Conservation (phyloP, 306 rosid species). For the Lotus japonicus region DNA sequence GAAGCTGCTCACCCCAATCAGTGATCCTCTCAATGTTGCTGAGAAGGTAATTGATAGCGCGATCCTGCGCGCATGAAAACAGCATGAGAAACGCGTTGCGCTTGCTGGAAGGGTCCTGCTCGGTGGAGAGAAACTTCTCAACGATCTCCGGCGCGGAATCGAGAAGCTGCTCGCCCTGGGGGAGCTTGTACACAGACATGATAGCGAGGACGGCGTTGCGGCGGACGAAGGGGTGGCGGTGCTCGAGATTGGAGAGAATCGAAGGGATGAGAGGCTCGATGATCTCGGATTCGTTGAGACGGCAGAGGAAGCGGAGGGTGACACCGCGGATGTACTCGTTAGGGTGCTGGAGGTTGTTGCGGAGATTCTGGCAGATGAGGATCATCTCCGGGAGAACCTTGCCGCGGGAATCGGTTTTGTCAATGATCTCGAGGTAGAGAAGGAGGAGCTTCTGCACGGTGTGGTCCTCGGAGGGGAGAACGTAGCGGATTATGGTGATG, state of each 20-base stretch:
- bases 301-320: slow-evolving; percentile 85
- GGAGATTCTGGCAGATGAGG: slow-evolving; percentile 91
- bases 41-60: slow-evolving; percentile 67
- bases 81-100: slow-evolving; percentile 94
- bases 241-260: slow-evolving; percentile 72
- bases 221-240: slow-evolving; percentile 83
- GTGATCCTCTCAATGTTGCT: slow-evolving; percentile 54
- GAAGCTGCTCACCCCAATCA: slow-evolving; percentile 91
- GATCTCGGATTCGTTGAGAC: slow-evolving; percentile 80
- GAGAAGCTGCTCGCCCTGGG: slow-evolving; percentile 77
- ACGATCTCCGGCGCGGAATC: slow-evolving; percentile 80
- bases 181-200: slow-evolving; percentile 81
- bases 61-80: slow-evolving; percentile 77
- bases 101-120: slow-evolving; percentile 83
- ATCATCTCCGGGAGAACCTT: slow-evolving; percentile 94
- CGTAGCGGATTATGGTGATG: slow-evolving; percentile 90
- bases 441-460: slow-evolving; percentile 93
- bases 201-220: slow-evolving; percentile 78
- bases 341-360: slow-evolving; percentile 85
- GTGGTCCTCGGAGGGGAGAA: slow-evolving; percentile 92
- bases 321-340: slow-evolving; percentile 96
- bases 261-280: slow-evolving; percentile 88
- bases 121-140: slow-evolving; percentile 62
- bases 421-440: slow-evolving; percentile 87
- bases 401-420: slow-evolving; percentile 80